Conservation (phyloP, 192 early-diverging fungal genomes). For the Rhizophagus prolifer region DNA sequence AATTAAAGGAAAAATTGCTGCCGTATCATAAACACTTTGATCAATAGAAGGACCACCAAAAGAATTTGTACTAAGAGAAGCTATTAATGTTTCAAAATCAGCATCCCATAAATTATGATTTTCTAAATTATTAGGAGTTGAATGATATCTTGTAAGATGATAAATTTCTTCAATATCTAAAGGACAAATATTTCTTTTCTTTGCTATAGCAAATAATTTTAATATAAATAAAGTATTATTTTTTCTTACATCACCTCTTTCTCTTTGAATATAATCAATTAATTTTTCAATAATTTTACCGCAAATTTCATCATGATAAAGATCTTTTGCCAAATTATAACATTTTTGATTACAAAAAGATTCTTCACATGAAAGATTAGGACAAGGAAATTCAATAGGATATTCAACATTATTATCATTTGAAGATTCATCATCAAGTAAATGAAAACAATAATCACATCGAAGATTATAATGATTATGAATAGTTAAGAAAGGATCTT, state of each 20-base stretch:
- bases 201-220: conserved; percentile 14
- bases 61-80: background rate
- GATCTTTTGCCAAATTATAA: conserved; percentile 10
- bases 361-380: conserved; percentile 9
- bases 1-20: conserved; percentile 3
- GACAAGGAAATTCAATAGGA: conserved; percentile 5
- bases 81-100: conserved; percentile 16
- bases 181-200: background rate
- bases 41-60: background rate
- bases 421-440: background rate
- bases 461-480: conserved; percentile 16
- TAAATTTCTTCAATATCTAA: conserved; percentile 22
- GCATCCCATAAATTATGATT: conserved; percentile 11
- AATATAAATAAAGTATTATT: conserved; percentile 7
- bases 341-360: conserved; percentile 14
- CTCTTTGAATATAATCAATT: conserved; percentile 9
- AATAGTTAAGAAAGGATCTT: conserved; percentile 15
- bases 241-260: background rate
- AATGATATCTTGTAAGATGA: conserved; percentile 5
- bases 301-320: conserved; percentile 17
- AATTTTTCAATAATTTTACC: conserved; percentile 13
- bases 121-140: background rate
- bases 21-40: background rate
- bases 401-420: background rate
- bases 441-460: conserved; percentile 19